Evolutionary conservation across 202 grass and related monocot species (phyloP), one percentile per base, ranked within the genome.

Genomic region (Schoenoplectus tabernaemontani): DNA sequence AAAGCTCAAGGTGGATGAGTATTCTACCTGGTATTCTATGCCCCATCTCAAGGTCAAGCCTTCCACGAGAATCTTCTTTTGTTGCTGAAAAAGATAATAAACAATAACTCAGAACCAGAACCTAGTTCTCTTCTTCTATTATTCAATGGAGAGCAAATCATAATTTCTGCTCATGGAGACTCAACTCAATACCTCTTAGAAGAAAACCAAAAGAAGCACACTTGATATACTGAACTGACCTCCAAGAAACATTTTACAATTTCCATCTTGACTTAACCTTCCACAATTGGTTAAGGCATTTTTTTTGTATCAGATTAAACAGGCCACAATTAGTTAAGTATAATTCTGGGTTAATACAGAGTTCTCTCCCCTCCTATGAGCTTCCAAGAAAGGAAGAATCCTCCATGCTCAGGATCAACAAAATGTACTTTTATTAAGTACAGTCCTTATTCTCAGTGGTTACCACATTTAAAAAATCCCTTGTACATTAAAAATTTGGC

Each of bases 11-110:
- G 67, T 48, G 10, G 28, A 59, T 22, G 33, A 74, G 19, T 43
- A 57, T 47, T 57, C 46, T 78, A 93, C 91, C 91, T 88, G 84
- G 75, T 13, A 62, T 83, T 39, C 78, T 28, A 33, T 54, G 9
- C 64, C 86, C 84, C 79, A 86, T 65, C 33, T 81, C 85, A 51
- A 60, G 81, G 44, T 83, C 84, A 84, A 82, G 81, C 46, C 33
- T 88, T 68, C 53, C 63, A 71, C 84, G 48, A 66, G 65, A 84
- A 81, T 84, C 73, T 54, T 84, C 79, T 84, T 88, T 85, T 53
- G 78, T 78, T 82, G 84, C 88, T 93, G 64, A n/a, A n/a, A 80
- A 85, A 51, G 47, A 47, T 76, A 38, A 12, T 23, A 56, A 43
- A 83, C 16, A 64, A 81, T 43, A 90, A 57, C 57, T 61, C 24